Base-by-base conservation (phyloP, 345 rosid species). In the Dipteronia dyeriana region DNA sequence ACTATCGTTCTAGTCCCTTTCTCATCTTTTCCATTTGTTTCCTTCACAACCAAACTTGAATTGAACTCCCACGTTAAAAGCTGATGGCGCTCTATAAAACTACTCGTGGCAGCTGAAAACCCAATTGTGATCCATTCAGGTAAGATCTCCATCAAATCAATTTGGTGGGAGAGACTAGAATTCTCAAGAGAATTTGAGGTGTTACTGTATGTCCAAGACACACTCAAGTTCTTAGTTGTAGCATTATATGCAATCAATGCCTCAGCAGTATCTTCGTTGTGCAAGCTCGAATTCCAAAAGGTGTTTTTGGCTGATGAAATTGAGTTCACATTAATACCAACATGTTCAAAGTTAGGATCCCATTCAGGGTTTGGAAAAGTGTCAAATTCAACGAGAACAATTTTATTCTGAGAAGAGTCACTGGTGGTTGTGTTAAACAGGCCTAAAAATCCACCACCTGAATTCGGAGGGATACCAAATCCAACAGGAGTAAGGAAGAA, bases 381-480 rank as follows among this genome's bases (percentile, higher is more conserved):
- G 53, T 86, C 88, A 16, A 84, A 86, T 39, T 88, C 84, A 20
- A 86, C 80, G 0, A 34, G 13, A 17, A 84, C 74, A 2, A 84
- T 79, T 65, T 78, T 79, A 7, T 76, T 82, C 5, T 1, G 54
- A 12, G 84, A 22, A 10, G 80, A 76, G 63, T 79, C 64, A 4
- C 53, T 73, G 8, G 66, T 54, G 5, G 83, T 64, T 49, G 69
- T 63, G 66, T 85, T 86, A 16, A 78, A 85, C 0, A 86, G 81
- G 65, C 91, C 88, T 14, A 88, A 53, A 53, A 83, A 85, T 1
- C 86, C 90, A 39, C 83, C 85, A 0, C 73, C 79, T 13, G 88
- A 85, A 63, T 88, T 84, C 3, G 82, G 81, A 1, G 88, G 90
- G 73, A 88, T 85, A 22, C 75, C 81, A 38, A 72, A 86, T 34